Base-by-base conservation (phyloP, 2,329 filamentous ascomycete genomes). In the Allantophomopsis cytisporea region DNA sequence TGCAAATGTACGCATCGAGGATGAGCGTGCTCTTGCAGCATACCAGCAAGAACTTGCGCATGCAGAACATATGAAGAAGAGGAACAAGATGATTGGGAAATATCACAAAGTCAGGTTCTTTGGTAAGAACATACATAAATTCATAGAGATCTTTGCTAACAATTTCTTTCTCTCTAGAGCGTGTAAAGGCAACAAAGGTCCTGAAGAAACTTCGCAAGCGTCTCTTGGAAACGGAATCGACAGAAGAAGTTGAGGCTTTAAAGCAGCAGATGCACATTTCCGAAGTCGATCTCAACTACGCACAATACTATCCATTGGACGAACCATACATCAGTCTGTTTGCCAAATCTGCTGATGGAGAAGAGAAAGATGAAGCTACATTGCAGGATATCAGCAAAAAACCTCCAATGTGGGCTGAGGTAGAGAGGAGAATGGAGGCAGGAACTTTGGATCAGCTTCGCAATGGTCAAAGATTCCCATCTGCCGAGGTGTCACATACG, bases 71-170 rank as follows among this genome's bases (percentile, higher is more conserved):
- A 74, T 76, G 50, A 78, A 76, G 60, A 69, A 68, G 53, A 69
- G 75, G 47, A 69, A 69, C 49, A 68, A 75, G 43, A 84, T 88
- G 73, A 86, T 88, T 45, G 67, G 67, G 38, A 82, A 79, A 57
- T 91, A 87, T 51, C 83, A 89, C 56, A 88, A 85, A 73, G 75
- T 89, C 38, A 68, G 84, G 20, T 91, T 91, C 56, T 89, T 89
- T 59, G 84, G 83, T 83, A 65, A 38, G 69, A 51, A 5, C 31
- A 44, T 12, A 30, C 43, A 2, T 33, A 30, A 5, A 36, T 38
- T 33, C n/a, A 12, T 10, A 31, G 13, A 21, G 11, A 16, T 13
- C 45, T 12, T 36, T 43, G 32, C 43, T 50, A 8, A 48, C 38
- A 12, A 12, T 8, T 35, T 31, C 32, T n/a, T 15, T 11, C 31